Conservation (phyloP, 2,329 filamentous ascomycete genomes). For the Leptographium procerum region DNA sequence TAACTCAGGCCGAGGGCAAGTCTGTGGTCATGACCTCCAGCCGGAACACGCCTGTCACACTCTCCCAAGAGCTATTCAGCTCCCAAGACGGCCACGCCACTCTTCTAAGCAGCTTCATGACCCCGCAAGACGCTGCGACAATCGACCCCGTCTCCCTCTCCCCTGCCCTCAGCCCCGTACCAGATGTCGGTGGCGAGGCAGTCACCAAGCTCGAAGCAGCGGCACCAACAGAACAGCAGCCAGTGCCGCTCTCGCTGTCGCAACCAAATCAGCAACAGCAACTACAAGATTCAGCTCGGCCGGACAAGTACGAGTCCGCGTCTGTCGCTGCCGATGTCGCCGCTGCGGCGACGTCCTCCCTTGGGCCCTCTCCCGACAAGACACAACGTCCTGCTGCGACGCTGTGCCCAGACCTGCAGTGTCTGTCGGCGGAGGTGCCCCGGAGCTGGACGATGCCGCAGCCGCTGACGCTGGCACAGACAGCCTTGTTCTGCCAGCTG, state of each 20-base stretch:
- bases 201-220: neutral
- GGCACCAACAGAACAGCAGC: neutral
- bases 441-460: conserved; percentile 32
- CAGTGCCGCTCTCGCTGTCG: neutral
- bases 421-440: conserved; percentile 70
- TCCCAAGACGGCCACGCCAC: conserved; percentile 28
- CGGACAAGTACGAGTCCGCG: neutral
- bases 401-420: conserved; percentile 99
- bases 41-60: conserved; percentile 35
- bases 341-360: conserved; percentile 16
- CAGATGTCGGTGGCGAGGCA: conserved; percentile 22
- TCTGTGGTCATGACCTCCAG: conserved; percentile 27
- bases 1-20: conserved; percentile 35
- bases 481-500: conserved; percentile 40
- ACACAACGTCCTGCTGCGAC: conserved; percentile 99
- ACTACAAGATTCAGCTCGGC: neutral
- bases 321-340: conserved; percentile 9
- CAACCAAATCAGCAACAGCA: neutral
- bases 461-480: conserved; percentile 28
- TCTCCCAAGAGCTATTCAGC: conserved; percentile 48
- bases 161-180: conserved; percentile 40
- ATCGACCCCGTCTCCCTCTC: conserved; percentile 53
- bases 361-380: conserved; percentile 60
- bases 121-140: conserved; percentile 29
- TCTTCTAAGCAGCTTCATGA: conserved; percentile 28